Evolutionary conservation across 352 stramenopile species (phyloP).

Genomic region (Halophytophthora polymorphica): DNA sequence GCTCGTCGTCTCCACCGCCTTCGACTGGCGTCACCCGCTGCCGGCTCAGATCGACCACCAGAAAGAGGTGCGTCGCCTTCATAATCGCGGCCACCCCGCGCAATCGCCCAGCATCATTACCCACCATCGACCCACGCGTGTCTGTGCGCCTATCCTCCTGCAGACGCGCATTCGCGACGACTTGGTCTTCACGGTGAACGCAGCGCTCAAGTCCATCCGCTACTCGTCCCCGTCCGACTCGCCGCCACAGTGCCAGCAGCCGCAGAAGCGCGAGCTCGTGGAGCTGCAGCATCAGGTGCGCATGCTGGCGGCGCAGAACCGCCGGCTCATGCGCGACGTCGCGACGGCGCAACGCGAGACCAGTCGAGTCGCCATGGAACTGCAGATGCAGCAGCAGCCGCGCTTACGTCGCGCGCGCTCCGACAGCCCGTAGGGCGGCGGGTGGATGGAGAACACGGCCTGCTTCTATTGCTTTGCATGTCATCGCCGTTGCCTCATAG

Average conservation of each 20-base stretch:
- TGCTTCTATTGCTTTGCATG: too few relatives aligned
- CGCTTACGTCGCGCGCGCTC: slow-evolving; percentile 42
- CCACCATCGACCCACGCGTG: neutral
- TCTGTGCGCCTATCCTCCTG: too few relatives aligned
- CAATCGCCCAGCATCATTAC: neutral
- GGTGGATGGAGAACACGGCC: too few relatives aligned
- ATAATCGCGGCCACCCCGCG: too few relatives aligned
- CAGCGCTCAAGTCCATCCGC: slow-evolving; percentile 71
- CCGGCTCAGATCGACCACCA: slow-evolving; percentile 64
- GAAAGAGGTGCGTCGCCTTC: slow-evolving; percentile 45
- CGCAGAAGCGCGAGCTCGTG: slow-evolving; percentile 28
- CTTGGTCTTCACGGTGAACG: slow-evolving; percentile 74
- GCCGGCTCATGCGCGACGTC: slow-evolving; percentile 47
- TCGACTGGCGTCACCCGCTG: slow-evolving; percentile 45
- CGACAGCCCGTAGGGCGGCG: slow-evolving; percentile 24
- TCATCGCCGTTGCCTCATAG: too few relatives aligned
- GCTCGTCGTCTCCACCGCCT: slow-evolving; percentile 54
- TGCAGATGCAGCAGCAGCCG: slow-evolving; percentile 45
- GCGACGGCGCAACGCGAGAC: slow-evolving; percentile 49
- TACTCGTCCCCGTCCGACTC: slow-evolving; percentile 17
- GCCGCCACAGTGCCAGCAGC: slow-evolving; percentile 8
- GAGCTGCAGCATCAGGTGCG: slow-evolving; percentile 62
- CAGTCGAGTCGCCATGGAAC: slow-evolving; percentile 49
- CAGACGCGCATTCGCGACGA: slow-evolving; percentile 73
- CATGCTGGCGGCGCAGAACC: slow-evolving; percentile 64